phyloP scores from a whole-genome alignment of 768 basidiomycete species.

The Russula lepida region DNA sequence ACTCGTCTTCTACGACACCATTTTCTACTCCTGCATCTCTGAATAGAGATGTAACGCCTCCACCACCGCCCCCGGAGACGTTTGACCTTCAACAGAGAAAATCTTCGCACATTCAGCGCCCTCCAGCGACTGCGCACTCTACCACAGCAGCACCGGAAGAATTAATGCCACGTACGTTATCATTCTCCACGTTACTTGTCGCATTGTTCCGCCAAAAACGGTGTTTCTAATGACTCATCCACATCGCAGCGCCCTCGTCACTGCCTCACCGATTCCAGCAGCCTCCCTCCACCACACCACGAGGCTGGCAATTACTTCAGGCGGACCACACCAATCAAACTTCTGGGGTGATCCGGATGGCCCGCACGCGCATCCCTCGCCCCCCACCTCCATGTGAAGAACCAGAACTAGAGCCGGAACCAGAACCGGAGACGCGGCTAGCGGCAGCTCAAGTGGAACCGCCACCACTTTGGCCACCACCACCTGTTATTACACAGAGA shows the following conservation, averaged over 20 bases:
- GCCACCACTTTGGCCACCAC: background rate
- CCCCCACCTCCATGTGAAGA: background rate
- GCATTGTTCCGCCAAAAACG: background rate
- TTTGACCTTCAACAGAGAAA: background rate
- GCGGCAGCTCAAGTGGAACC: background rate
- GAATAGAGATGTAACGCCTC: background rate
- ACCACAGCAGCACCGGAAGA: conserved; percentile 9
- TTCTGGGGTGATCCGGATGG: conserved; percentile 10
- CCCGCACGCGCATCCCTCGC: conserved; percentile 20
- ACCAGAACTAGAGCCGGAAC: background rate
- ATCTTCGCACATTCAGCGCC: background rate
- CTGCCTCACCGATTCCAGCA: conserved; percentile 18
- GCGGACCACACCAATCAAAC: conserved; percentile 1
- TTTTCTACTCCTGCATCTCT: background rate
- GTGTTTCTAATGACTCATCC: conserved; percentile 1
- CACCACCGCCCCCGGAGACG: background rate
- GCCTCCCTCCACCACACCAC: conserved; percentile 14
- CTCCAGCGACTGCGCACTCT: background rate
- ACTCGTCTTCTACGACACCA: conserved; percentile 1
- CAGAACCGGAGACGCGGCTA: background rate
- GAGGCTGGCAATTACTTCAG: conserved; percentile 10
- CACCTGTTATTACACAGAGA: background rate
- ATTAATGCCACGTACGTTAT: conserved; percentile 21
- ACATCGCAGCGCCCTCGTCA: conserved; percentile 16
- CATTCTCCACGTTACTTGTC: background rate